phyloP scores from a whole-genome alignment of 1,139 yeast genomes.

The Yamadazyma oceani region DNA sequence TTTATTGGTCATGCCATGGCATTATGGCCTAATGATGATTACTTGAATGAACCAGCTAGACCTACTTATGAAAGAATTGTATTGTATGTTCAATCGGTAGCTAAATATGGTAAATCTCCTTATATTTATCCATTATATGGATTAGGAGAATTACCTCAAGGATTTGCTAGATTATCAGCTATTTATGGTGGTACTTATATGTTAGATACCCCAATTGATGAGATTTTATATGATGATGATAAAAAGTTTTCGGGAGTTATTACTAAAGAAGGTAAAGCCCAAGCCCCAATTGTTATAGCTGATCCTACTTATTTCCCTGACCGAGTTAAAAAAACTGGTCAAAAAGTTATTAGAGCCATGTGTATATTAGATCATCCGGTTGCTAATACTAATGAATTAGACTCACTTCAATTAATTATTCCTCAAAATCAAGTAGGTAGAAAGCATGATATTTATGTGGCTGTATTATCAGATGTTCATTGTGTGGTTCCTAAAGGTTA shows the following conservation, averaged over 20 bases:
- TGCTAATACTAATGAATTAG: conserved; percentile 78
- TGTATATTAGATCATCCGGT: conserved; percentile 90
- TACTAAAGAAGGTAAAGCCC: conserved; percentile 89
- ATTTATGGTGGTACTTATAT: conserved; percentile 98
- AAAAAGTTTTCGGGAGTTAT: conserved; percentile 77
- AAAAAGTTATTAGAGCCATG: conserved; percentile 90
- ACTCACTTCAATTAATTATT: conserved; percentile 89
- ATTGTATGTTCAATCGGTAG: conserved; percentile 85
- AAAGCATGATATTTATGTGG: conserved; percentile 91
- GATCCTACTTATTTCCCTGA: conserved; percentile 98
- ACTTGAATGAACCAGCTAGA: conserved; percentile 84
- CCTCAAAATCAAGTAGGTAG: conserved; percentile 96
- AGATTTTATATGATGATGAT: conserved; percentile 68
- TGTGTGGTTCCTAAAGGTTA: conserved; percentile 90
- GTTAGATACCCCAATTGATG: conserved; percentile 96
- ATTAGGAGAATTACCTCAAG: conserved; percentile 96
- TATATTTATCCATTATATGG: conserved; percentile 96
- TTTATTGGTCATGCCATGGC: conserved; percentile 99
- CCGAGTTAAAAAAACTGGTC: conserved; percentile 80
- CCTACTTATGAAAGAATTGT: conserved; percentile 87
- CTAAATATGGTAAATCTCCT: conserved; percentile 95
- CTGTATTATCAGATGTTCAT: conserved; percentile 86
- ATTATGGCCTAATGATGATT: conserved; percentile 90
- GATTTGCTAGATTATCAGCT: conserved; percentile 95
- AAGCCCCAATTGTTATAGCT: conserved; percentile 92